Base-by-base conservation (phyloP, 305 asterid genomes). In the Rubia tinctorum region DNA sequence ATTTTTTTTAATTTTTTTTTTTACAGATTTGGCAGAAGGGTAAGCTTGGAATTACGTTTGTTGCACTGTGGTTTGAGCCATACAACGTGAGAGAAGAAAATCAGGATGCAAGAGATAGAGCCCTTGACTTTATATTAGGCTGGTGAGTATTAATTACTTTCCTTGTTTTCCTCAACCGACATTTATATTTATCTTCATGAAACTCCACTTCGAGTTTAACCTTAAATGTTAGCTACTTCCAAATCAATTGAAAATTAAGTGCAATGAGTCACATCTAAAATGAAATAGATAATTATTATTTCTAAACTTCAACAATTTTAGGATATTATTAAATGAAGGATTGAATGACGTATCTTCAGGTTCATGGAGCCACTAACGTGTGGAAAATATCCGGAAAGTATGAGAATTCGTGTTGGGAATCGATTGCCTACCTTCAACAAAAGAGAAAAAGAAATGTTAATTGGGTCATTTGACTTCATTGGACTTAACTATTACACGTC, bases 401-500 rank as follows among this genome's bases (percentile, higher is more conserved):
- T 86, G 88, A 76, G 82, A 75, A 42, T 12, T 14, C 73, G 75
- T 39, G 84, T 73, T 2, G 87, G 87, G 18, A 20, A 56, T 58
- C 83, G 91, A 22, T 47, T 81, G 58, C 89, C 88, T 4, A 51
- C 69, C 47, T 87, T 87, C 80, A 80, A 75, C 6, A 15, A 79
- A 71, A 76, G 76, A 44, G 82, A 85, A 73, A 71, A 47, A 11
- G 68, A 71, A 6, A 64, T 71, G 83, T 9, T 85, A 72, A 83
- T 68, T 70, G 75, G 78, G 5, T 87, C 89, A 7, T 76, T 80
- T 34, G 83, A 87, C 66, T 83, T 85, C 42, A 3, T 82, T 22
- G 89, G 91, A 58, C 45, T 87, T 12, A 83, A 87, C 63, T 87
- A 87, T 79, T 81, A 87, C 59, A 79, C 88, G 4, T 88, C 87